Percentiles rank a stretch among this genome's conserved stretches.
phyloP scores from a whole-genome alignment of 768 basidiomycete species.

The Boletus rubropictus region DNA sequence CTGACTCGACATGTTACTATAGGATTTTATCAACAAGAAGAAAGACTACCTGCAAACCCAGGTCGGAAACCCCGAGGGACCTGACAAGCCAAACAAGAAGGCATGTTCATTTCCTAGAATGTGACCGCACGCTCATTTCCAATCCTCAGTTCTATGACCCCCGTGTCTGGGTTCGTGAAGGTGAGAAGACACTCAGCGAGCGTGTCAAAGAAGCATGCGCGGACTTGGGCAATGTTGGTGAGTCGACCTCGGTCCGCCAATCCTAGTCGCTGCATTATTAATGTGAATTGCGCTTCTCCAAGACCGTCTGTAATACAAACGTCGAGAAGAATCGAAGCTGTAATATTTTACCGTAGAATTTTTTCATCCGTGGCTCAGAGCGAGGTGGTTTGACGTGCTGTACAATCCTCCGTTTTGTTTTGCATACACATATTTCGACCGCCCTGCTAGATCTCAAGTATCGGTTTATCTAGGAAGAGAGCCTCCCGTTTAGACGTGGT shows the following conservation, averaged over 20 bases:
- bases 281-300: neutral
- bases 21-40: slow-evolving; percentile 86
- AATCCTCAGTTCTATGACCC: slow-evolving; percentile 76
- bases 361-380: neutral
- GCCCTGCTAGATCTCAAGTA: neutral
- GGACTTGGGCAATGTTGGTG: slow-evolving; percentile 74
- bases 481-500: neutral
- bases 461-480: no score
- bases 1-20: slow-evolving; percentile 3
- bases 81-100: slow-evolving; percentile 99
- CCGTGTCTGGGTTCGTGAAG: slow-evolving; percentile 97
- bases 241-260: slow-evolving; percentile 18
- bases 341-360: slow-evolving; percentile 21
- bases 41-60: slow-evolving; percentile 84
- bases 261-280: neutral
- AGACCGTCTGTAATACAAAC: slow-evolving; percentile 22
- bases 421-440: neutral
- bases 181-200: slow-evolving; percentile 83
- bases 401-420: neutral
- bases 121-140: neutral
- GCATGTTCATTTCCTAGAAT: slow-evolving; percentile 29
- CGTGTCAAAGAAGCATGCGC: slow-evolving; percentile 92
- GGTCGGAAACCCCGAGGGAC: slow-evolving; percentile 95
- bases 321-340: neutral
- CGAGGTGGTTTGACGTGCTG: neutral